Conservation (phyloP, 768 basidiomycete genomes). For the Dioszegia hungarica region DNA sequence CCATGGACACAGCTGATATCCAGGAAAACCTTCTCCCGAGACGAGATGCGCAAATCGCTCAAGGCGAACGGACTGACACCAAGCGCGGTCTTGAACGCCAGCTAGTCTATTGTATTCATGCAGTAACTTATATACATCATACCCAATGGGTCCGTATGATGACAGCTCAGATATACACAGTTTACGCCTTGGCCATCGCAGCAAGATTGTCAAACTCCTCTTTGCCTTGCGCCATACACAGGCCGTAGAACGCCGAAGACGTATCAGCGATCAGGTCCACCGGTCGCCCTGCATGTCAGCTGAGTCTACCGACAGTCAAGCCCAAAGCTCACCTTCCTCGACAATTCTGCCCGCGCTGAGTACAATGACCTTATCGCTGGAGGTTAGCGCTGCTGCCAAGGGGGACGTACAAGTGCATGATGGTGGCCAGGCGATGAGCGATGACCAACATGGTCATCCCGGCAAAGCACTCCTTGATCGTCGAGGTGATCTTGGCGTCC, state of each 20-base stretch:
- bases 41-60: slow-evolving; percentile 74
- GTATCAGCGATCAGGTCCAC: slow-evolving; percentile 21
- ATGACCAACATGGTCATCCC: slow-evolving; percentile 46
- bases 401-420: slow-evolving; percentile 41
- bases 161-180: background rate
- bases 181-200: slow-evolving; percentile 9
- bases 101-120: slow-evolving; percentile 8
- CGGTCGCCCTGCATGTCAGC: slow-evolving; percentile 29
- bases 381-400: background rate
- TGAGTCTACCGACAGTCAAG: background rate
- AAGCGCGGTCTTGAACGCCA: slow-evolving; percentile 62
- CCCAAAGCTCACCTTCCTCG: slow-evolving; percentile 34
- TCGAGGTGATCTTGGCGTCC: slow-evolving; percentile 45
- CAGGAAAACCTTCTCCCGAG: slow-evolving; percentile 70
- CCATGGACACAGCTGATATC: background rate
- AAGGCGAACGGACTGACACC: slow-evolving; percentile 83
- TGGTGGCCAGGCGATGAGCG: slow-evolving; percentile 47
- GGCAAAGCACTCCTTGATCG: slow-evolving; percentile 42
- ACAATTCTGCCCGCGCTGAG: slow-evolving; percentile 38
- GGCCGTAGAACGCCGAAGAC: slow-evolving; percentile 24
- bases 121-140: slow-evolving; percentile 7
- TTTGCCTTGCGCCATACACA: slow-evolving; percentile 44
- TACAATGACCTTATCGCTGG: slow-evolving; percentile 40
- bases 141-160: background rate
- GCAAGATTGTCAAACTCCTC: slow-evolving; percentile 38